phyloP scores from a whole-genome alignment of 2,329 filamentous ascomycete genomes.

The Pseudocercospora fuligena region DNA sequence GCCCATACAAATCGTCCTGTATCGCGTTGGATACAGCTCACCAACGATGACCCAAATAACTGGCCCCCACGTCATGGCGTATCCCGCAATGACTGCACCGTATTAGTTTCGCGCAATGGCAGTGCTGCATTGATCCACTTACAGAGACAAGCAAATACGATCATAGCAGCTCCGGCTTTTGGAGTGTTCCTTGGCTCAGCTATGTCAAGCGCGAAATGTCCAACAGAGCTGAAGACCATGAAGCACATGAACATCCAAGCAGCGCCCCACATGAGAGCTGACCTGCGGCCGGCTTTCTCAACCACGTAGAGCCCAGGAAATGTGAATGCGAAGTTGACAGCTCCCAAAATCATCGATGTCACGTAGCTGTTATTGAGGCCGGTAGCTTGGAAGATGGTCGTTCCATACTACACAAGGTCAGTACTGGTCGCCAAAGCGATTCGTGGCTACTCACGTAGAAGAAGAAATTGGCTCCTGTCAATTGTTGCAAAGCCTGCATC shows the following conservation, averaged over 20 bases:
- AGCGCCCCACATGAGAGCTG: constrained; percentile 50
- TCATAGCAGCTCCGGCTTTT: constrained; percentile 63
- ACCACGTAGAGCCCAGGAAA: constrained; percentile 55
- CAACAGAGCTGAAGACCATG: constrained; percentile 56
- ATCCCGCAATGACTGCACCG: constrained; percentile 60
- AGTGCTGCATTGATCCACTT: not conserved
- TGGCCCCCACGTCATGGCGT: constrained; percentile 72
- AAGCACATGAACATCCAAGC: constrained; percentile 63
- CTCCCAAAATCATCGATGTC: constrained; percentile 54
- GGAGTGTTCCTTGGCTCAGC: constrained; percentile 42
- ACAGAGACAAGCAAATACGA: constrained; percentile 65
- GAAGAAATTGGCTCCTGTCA: constrained; percentile 72
- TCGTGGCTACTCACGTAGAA: not conserved
- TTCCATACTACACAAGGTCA: constrained; percentile 56
- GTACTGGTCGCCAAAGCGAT: constrained; percentile 45
- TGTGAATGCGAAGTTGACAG: constrained; percentile 55
- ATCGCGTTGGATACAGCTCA: constrained; percentile 61
- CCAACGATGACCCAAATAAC: constrained; percentile 62
- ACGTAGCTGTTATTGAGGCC: constrained; percentile 50
- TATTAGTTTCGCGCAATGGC: not conserved
- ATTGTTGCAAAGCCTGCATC: constrained; percentile 69
- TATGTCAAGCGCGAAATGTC: constrained; percentile 49
- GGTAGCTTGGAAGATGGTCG: constrained; percentile 48
- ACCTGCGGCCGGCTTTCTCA: constrained; percentile 52
- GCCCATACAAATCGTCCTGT: constrained; percentile 52